phyloP scores from a whole-genome alignment of 2,329 filamentous ascomycete species.

The Verruconis gallopava region DNA sequence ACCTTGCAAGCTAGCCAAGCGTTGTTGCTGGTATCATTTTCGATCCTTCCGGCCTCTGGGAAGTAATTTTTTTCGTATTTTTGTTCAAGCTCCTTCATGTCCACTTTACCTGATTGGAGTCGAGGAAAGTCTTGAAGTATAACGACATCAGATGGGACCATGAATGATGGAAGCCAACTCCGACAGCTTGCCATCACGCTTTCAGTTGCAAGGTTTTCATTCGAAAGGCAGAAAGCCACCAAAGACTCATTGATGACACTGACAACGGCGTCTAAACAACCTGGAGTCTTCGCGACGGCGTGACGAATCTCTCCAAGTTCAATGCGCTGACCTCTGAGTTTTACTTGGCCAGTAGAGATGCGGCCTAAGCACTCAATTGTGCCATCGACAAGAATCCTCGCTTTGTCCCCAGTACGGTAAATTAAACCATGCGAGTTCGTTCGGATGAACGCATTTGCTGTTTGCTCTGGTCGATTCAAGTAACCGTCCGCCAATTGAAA shows the following conservation, averaged over 20 bases:
- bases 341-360: constrained; percentile 69
- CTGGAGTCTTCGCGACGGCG: constrained; percentile 18
- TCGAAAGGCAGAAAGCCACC: constrained; percentile 59
- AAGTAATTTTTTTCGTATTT: constrained; percentile 35
- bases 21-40: not conserved
- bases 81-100: constrained; percentile 50
- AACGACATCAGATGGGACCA: constrained; percentile 67
- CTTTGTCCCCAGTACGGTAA: constrained; percentile 80
- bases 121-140: constrained; percentile 54
- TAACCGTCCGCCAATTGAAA: constrained; percentile 69
- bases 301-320: constrained; percentile 53
- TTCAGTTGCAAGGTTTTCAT: constrained; percentile 27
- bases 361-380: constrained; percentile 74
- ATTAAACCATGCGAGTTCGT: constrained; percentile 51
- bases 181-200: constrained; percentile 47
- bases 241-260: constrained; percentile 54
- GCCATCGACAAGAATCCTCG: constrained; percentile 52
- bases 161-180: constrained; percentile 67
- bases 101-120: constrained; percentile 72
- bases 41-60: constrained; percentile 11
- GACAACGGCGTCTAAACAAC: constrained; percentile 50
- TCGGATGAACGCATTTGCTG: constrained; percentile 54
- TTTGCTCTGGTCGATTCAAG: constrained; percentile 68
- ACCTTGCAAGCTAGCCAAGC: constrained; percentile 15
- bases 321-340: constrained; percentile 71